These are phyloP conservation scores for Starmerella scarabaei DNA, from an alignment of 805 yeast genomes.

Conservation along the genomic window DNA sequence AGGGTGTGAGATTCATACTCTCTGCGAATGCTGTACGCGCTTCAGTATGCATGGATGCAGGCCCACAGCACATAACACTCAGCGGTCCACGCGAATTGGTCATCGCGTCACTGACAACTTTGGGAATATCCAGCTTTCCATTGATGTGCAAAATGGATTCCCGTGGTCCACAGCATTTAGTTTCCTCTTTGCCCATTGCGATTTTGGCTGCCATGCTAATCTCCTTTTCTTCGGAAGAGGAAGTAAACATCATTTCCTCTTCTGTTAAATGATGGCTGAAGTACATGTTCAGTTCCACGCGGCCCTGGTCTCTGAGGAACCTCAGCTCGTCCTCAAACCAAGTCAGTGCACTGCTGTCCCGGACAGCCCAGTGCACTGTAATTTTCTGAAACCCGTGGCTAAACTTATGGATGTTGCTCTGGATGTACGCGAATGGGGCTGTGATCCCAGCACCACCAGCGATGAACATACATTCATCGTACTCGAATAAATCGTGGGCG, in stretches of 20 bases:
- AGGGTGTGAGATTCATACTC: constrained; percentile 30
- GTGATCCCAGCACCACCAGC: constrained; percentile 74
- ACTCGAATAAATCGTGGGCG: constrained; percentile 36
- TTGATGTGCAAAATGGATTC: background rate
- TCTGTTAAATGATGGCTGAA: background rate
- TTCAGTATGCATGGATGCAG: constrained; percentile 44
- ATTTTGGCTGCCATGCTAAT: background rate
- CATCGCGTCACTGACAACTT: constrained; percentile 29
- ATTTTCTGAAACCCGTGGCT: constrained; percentile 7
- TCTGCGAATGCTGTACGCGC: constrained; percentile 37
- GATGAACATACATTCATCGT: constrained; percentile 42
- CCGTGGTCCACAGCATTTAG: background rate
- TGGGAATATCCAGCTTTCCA: constrained; percentile 4
- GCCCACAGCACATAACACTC: constrained; percentile 54
- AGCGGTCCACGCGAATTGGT: constrained; percentile 32
- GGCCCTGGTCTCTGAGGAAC: constrained; percentile 18
- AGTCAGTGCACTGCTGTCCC: constrained; percentile 7
- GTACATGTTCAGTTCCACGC: constrained; percentile 12
- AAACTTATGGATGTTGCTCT: constrained; percentile 23
- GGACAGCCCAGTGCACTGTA: constrained; percentile 14
- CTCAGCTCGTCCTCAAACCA: constrained; percentile 38
- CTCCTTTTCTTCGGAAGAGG: background rate
- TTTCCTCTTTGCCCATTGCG: background rate
- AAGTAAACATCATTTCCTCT: background rate
- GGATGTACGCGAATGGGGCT: constrained; percentile 23